Evolutionary conservation across 2,329 filamentous ascomycete species (phyloP), one percentile per base, ranked within the genome.

Genomic region (Venturia oleaginea): DNA sequence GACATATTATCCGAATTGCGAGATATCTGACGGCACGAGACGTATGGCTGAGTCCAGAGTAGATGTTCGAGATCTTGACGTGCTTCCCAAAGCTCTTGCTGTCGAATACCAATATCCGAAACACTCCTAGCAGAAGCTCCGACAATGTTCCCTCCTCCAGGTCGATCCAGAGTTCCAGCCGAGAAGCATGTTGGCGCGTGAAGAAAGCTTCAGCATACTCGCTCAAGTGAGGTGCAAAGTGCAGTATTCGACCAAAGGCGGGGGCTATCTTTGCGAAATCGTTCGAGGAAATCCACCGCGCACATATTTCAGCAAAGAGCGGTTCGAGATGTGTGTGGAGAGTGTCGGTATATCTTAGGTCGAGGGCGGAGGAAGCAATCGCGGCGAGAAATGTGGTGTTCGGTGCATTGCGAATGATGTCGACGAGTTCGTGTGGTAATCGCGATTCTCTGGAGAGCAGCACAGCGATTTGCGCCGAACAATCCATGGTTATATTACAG

Each of bases 91-190:
- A 96, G 4, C 82, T 83, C 54, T 83, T 80, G 68, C 84, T 81
- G 72, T 97, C 87, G 71, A 90, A 90, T 71, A 85, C 89, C 66
- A 96, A 79, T 22, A 97, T 82, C 68, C 94, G 85, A 79, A 92
- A 95, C 46, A 88, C 76, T 43, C 90, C 84, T 60, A 95, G 77
- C 17, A 95, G 79, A 65, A 83, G 72, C 17, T 73, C 71, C 62
- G 77, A 74, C n/a, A 80, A 68, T 24, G 11, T 17, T n/a, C 51
- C 48, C 22, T 51, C 62, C 24, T 46, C 27, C 71, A 55, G 68
- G 68, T 64, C 70, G 69, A 64, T 68, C 68, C 71, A 69, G 17
- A 37, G 42, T 22, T 24, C 59, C 34, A 13, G 34, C 34, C 8
- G 22, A 15, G 59, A 24, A 22, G 40, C 40, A 43, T 60, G 19